Evolutionary conservation across 2,329 filamentous ascomycete genomes (phyloP).

Genomic region (Boeremia exigua): DNA sequence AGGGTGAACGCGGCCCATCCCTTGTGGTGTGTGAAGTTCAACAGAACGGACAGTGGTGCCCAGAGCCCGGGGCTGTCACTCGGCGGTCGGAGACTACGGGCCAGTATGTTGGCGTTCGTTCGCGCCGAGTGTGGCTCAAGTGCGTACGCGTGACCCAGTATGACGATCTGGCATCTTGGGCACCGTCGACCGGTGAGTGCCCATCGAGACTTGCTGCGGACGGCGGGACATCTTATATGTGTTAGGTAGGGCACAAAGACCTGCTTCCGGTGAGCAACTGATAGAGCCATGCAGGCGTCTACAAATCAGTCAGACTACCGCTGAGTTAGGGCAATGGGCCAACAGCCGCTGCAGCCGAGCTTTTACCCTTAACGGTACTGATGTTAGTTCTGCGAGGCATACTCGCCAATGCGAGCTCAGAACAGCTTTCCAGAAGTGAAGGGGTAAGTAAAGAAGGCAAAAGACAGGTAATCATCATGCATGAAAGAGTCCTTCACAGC

Average conservation of each 20-base stretch:
- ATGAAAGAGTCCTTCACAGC: conserved; percentile 22
- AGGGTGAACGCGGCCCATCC: neutral
- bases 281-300: conserved; percentile 2
- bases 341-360: conserved; percentile 18
- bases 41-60: neutral
- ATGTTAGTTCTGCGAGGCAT: conserved; percentile 2
- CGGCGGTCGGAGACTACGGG: neutral
- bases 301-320: conserved; percentile 6
- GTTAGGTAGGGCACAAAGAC: conserved; percentile 9
- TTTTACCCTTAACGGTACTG: conserved; percentile 10
- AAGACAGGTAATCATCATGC: conserved; percentile 19
- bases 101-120: neutral
- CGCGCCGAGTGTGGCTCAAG: conserved; percentile 19
- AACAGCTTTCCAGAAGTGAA: conserved; percentile 6
- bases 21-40: neutral
- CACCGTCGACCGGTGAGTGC: conserved; percentile 30
- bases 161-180: conserved; percentile 15
- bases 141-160: conserved; percentile 25
- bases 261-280: conserved; percentile 30
- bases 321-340: conserved; percentile 8
- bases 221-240: conserved; percentile 3
- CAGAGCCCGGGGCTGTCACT: neutral
- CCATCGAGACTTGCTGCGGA: neutral
- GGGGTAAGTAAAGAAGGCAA: conserved; percentile 22
- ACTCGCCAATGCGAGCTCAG: conserved; percentile 23